A percentile compares a stretch with the other conserved stretches of the same genome.
phyloP scores from a whole-genome alignment of 306 rosid species.

The Mimosa pudica region DNA sequence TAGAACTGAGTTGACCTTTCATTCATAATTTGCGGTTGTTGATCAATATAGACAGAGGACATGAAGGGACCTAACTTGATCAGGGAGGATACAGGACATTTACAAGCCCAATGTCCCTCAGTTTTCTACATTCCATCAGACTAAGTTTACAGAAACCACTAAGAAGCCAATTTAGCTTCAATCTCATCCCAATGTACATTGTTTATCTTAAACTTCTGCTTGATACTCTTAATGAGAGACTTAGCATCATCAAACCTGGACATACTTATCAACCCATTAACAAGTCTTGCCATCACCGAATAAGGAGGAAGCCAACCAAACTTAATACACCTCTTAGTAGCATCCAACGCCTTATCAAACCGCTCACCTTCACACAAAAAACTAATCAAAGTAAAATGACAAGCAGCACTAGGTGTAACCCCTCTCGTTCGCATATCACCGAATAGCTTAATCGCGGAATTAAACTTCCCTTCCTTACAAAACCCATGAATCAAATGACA shows the following conservation, averaged over 20 bases:
- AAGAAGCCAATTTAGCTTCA: slow-evolving; percentile 68
- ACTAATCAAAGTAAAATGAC: slow-evolving; percentile 56
- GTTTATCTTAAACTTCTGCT: slow-evolving; percentile 56
- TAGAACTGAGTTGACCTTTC: too few species aligned
- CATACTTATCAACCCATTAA: slow-evolving; percentile 62
- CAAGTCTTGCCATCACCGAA: slow-evolving; percentile 61
- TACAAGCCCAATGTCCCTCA: slow-evolving; percentile 5
- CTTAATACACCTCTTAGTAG: slow-evolving; percentile 53
- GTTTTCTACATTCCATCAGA: slow-evolving; percentile 15
- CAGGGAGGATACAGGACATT: slow-evolving; percentile 9
- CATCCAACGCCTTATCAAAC: slow-evolving; percentile 47
- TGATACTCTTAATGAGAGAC: slow-evolving; percentile 54
- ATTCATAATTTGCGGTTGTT: neutral
- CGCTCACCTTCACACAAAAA: slow-evolving; percentile 57
- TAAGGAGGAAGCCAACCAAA: slow-evolving; percentile 76
- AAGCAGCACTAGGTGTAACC: slow-evolving; percentile 39
- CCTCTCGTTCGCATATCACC: slow-evolving; percentile 56
- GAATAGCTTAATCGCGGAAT: slow-evolving; percentile 58
- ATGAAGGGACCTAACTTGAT: slow-evolving; percentile 10
- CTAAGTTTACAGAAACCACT: slow-evolving; percentile 23
- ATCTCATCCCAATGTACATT: slow-evolving; percentile 62
- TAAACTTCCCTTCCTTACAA: slow-evolving; percentile 64
- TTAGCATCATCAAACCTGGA: slow-evolving; percentile 61
- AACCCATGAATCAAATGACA: slow-evolving; percentile 74
- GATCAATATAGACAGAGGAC: slow-evolving; percentile 20